Conservation (phyloP, 371 early-diverging fungal species). For the Apophysomyces ossiformis region DNA sequence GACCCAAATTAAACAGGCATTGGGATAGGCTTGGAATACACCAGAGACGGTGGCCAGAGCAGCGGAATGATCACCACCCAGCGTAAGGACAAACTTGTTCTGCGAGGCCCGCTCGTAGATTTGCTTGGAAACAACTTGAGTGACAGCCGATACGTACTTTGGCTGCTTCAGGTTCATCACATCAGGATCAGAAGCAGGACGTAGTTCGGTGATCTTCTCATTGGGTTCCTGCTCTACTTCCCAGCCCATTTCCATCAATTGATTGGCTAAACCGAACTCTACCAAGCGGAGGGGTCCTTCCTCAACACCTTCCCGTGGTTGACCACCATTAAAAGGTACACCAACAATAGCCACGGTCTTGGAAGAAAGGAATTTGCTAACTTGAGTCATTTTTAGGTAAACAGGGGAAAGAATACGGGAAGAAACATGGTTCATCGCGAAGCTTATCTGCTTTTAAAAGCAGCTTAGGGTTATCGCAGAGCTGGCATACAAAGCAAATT, state of each 20-base stretch:
- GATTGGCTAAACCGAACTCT: constrained; percentile 83
- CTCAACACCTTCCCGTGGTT: constrained; percentile 89
- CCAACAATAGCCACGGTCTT: constrained; percentile 45
- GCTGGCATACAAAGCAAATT: not conserved
- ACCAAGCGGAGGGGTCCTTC: constrained; percentile 84
- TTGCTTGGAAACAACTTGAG: constrained; percentile 66
- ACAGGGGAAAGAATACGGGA: not conserved
- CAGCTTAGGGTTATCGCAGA: not conserved
- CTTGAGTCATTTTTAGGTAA: constrained; percentile 17
- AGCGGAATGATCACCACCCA: constrained; percentile 97
- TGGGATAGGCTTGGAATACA: constrained; percentile 75
- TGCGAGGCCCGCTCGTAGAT: constrained; percentile 65
- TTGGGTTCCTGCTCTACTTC: constrained; percentile 72
- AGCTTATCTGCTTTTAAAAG: constrained; percentile 9
- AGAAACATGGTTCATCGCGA: not conserved
- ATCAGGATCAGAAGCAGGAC: constrained; percentile 70
- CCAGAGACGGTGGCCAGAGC: constrained; percentile 93
- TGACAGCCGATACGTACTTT: constrained; percentile 82
- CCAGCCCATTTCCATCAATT: constrained; percentile 85
- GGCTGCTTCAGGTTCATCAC: constrained; percentile 85
- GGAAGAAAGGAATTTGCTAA: constrained; percentile 30
- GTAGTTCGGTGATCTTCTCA: constrained; percentile 58
- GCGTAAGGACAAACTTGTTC: constrained; percentile 85
- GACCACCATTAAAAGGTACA: constrained; percentile 83
- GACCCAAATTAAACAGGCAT: constrained; percentile 95